Evolutionary conservation across 2,329 filamentous ascomycete genomes (phyloP).

Genomic region (Cladosporium velox): DNA sequence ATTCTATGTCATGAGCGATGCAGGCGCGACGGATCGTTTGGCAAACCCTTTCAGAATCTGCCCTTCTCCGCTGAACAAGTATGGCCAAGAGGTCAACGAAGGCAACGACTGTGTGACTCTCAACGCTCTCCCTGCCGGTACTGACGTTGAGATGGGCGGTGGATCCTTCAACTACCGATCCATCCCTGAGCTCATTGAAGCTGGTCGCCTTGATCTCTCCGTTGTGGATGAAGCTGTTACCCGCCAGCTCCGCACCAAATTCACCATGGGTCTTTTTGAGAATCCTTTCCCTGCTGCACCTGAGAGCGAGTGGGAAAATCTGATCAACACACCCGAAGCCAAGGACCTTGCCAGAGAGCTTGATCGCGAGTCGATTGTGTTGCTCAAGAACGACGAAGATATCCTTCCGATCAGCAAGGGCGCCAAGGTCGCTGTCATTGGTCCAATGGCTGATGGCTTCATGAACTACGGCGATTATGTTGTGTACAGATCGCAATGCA

Average conservation of each 20-base stretch:
- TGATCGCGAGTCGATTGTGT: slow-evolving; percentile 35
- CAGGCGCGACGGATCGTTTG: slow-evolving; percentile 69
- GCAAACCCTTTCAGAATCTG: slow-evolving; percentile 67
- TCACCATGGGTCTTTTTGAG: slow-evolving; percentile 70
- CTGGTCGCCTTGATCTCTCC: slow-evolving; percentile 60
- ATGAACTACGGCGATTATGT: slow-evolving; percentile 48
- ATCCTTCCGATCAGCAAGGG: slow-evolving; percentile 51
- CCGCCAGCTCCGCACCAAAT: slow-evolving; percentile 67
- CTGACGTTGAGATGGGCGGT: slow-evolving; percentile 75
- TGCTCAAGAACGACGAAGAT: slow-evolving; percentile 67
- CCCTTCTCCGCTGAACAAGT: slow-evolving; percentile 39
- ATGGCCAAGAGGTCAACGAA: slow-evolving; percentile 49
- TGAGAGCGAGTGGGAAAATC: slow-evolving; percentile 30
- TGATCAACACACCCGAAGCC: slow-evolving; percentile 37
- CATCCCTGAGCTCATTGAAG: slow-evolving; percentile 65
- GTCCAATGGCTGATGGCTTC: slow-evolving; percentile 71
- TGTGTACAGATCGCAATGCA: slow-evolving; percentile 37
- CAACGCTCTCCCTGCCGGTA: slow-evolving; percentile 66
- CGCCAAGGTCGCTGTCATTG: slow-evolving; percentile 70
- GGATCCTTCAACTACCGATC: slow-evolving; percentile 70
- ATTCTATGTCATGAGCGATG: slow-evolving; percentile 63
- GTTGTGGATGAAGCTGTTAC: slow-evolving; percentile 67
- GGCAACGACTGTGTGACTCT: slow-evolving; percentile 67
- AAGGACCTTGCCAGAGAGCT: slow-evolving; percentile 33
- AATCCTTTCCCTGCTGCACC: slow-evolving; percentile 55